Evolutionary conservation across 768 basidiomycete species (phyloP).

Genomic region (Neoboletus magnificus): DNA sequence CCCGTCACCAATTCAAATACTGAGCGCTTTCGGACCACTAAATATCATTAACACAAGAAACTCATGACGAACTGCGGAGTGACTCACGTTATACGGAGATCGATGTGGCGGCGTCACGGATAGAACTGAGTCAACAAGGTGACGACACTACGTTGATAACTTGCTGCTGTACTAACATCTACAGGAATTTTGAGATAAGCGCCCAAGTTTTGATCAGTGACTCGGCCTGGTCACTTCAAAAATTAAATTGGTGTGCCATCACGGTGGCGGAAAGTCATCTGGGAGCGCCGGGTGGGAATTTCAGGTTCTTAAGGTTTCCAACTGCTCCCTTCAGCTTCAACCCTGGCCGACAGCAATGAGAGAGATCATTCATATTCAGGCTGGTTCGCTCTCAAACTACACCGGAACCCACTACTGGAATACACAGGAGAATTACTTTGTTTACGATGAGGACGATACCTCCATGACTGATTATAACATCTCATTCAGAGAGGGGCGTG

Average conservation of each 20-base stretch:
- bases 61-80: neutral
- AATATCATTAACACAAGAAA: neutral
- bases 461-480: slow-evolving; percentile 48
- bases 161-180: neutral
- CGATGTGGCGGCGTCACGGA: neutral
- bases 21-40: neutral
- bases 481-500: slow-evolving; percentile 64
- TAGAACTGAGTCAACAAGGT: neutral
- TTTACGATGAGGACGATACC: slow-evolving; percentile 44
- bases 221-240: no score
- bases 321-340: neutral
- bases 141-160: neutral
- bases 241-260: no score
- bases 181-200: neutral
- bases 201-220: neutral
- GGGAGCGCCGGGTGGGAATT: slow-evolving; percentile 5
- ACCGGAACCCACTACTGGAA: slow-evolving; percentile 81
- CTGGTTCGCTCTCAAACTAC: slow-evolving; percentile 64
- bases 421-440: slow-evolving; percentile 68
- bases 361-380: slow-evolving; percentile 78
- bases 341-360: slow-evolving; percentile 43
- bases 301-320: neutral
- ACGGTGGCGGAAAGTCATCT: neutral
- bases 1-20: neutral
- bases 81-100: neutral